These are phyloP conservation scores for Fusarium sp. DNA, from an alignment of 2,329 filamentous ascomycete species.

Conservation along the genomic window DNA sequence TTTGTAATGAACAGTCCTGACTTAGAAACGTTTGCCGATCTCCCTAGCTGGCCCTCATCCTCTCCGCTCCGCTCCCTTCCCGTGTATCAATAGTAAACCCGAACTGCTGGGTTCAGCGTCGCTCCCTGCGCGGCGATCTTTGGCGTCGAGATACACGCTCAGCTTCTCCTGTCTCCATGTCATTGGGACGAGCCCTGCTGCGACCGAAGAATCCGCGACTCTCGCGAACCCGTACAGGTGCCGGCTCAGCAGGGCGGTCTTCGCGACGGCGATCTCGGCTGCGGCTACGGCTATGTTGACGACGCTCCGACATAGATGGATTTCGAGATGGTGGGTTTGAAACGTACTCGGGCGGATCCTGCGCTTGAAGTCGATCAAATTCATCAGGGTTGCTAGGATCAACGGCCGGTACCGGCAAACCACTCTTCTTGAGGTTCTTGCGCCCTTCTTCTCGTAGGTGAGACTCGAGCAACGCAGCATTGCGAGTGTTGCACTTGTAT, in stretches of 20 bases:
- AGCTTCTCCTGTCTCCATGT: slow-evolving; percentile 48
- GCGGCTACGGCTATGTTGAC: slow-evolving; percentile 30
- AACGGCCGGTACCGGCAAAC: slow-evolving; percentile 58
- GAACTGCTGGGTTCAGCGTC: slow-evolving; percentile 33
- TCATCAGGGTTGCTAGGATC: slow-evolving; percentile 66
- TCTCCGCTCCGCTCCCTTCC: not conserved
- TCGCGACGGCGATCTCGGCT: slow-evolving; percentile 25
- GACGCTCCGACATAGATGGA: slow-evolving; percentile 39
- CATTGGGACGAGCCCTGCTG: slow-evolving; percentile 44
- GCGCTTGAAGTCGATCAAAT: slow-evolving; percentile 57
- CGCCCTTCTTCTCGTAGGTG: slow-evolving; percentile 76
- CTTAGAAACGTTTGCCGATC: slow-evolving; percentile 35
- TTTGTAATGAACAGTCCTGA: slow-evolving; percentile 28
- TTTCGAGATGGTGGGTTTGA: slow-evolving; percentile 45
- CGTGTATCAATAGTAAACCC: slow-evolving; percentile 17
- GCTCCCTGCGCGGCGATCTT: slow-evolving; percentile 39
- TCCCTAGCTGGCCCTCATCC: not conserved
- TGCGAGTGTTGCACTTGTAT: slow-evolving; percentile 81
- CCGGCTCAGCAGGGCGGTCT: slow-evolving; percentile 43
- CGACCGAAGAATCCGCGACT: slow-evolving; percentile 47
- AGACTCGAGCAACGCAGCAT: slow-evolving; percentile 75
- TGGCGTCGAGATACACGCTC: slow-evolving; percentile 28
- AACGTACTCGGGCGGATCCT: slow-evolving; percentile 45
- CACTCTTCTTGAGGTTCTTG: slow-evolving; percentile 61
- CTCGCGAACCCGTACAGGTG: slow-evolving; percentile 45